phyloP scores from a whole-genome alignment of 306 rosid genomes.

The Alnus rubra region DNA sequence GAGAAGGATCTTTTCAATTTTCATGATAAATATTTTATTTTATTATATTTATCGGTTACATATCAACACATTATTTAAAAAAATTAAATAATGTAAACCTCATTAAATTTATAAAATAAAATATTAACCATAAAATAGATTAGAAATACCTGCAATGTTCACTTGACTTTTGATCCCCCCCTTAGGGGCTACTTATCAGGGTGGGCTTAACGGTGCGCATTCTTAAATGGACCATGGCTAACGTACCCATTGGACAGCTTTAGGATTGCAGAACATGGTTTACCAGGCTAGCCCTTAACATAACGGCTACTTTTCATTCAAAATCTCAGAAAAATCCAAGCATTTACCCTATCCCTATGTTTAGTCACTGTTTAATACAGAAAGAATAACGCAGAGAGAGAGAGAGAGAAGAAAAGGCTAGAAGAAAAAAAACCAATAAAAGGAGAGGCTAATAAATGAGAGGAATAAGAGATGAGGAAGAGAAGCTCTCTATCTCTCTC shows the following conservation, averaged over 20 bases:
- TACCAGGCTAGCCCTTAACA: not conserved
- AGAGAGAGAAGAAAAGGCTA: not conserved
- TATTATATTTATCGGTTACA: no score
- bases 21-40: no score
- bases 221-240: not conserved
- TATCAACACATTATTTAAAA: no score
- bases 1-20: no score
- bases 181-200: no score
- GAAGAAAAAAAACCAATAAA: not conserved
- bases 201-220: not conserved
- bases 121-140: no score
- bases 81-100: no score
- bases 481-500: conserved; percentile 2
- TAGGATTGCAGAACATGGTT: not conserved
- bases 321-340: not conserved
- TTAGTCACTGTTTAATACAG: not conserved
- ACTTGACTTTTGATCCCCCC: no score
- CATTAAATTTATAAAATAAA: no score
- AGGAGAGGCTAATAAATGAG: not conserved
- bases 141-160: no score
- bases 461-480: not conserved
- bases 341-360: not conserved
- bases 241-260: not conserved
- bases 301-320: conserved; percentile 15
- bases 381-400: not conserved